Evolutionary conservation across 2,329 filamentous ascomycete species (phyloP).

Genomic region (Cladosporium oxysporum): DNA sequence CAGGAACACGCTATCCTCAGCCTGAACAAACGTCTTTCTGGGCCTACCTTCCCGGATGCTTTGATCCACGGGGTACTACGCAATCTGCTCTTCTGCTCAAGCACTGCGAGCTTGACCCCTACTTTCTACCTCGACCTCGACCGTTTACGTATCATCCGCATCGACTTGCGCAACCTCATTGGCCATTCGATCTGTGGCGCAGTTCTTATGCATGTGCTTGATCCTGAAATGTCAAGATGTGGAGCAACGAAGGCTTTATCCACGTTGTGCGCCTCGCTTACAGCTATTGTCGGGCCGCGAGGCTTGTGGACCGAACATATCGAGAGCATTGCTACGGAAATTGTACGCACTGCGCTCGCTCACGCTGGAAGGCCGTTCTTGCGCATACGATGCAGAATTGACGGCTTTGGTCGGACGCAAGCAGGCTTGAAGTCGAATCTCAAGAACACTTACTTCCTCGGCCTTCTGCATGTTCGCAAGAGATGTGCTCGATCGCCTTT

Average conservation of each 20-base stretch:
- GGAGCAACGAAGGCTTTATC: slow-evolving; percentile 32
- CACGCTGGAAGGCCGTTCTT: slow-evolving; percentile 32
- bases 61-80: slow-evolving; percentile 36
- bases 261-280: slow-evolving; percentile 36
- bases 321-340: slow-evolving; percentile 48
- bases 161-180: slow-evolving; percentile 56
- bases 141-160: slow-evolving; percentile 53
- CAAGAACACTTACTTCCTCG: slow-evolving; percentile 31
- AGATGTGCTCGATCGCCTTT: slow-evolving; percentile 36
- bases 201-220: slow-evolving; percentile 44
- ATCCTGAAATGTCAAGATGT: slow-evolving; percentile 28
- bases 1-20: slow-evolving; percentile 22
- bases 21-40: slow-evolving; percentile 17
- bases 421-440: slow-evolving; percentile 37
- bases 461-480: slow-evolving; percentile 33
- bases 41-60: slow-evolving; percentile 28
- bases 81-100: slow-evolving; percentile 47
- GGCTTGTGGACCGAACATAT: slow-evolving; percentile 44
- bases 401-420: slow-evolving; percentile 39
- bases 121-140: slow-evolving; percentile 60
- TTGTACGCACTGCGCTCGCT: slow-evolving; percentile 47
- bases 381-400: slow-evolving; percentile 28
- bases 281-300: slow-evolving; percentile 43
- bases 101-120: slow-evolving; percentile 52
- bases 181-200: slow-evolving; percentile 57